A percentile compares a stretch with the other conserved stretches of the same genome.
Evolutionary conservation across 2,329 filamentous ascomycete genomes (phyloP).

Genomic region (Sporothrix protearum): DNA sequence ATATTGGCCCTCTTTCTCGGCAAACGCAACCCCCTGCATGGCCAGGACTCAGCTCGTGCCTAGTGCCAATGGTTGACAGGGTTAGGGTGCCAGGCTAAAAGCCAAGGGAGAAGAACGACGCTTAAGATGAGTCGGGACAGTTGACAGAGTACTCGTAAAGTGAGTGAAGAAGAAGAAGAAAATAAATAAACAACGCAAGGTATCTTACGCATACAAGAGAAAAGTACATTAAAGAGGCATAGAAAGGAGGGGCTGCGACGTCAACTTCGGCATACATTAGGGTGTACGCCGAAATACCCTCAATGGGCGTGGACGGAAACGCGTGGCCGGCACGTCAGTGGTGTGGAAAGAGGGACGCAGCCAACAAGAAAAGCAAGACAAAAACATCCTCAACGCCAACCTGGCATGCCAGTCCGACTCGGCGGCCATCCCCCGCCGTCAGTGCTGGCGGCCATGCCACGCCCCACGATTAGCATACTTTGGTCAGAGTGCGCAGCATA

Average conservation of each 20-base stretch:
- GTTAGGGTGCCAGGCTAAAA: background rate
- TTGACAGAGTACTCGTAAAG: too few species aligned
- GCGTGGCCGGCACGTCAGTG: background rate
- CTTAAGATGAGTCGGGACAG: too few species aligned
- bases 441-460: background rate
- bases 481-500: background rate
- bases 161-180: background rate
- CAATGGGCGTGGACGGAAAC: background rate
- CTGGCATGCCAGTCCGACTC: background rate
- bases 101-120: background rate
- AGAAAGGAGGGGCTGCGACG: background rate
- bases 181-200: too few species aligned
- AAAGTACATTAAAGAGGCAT: background rate
- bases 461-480: constrained; percentile 4
- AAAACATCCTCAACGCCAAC: too few species aligned
- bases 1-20: background rate
- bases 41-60: background rate
- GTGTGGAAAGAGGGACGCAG: background rate
- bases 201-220: too few species aligned
- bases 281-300: background rate
- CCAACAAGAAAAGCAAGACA: background rate
- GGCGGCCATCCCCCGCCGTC: background rate
- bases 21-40: background rate
- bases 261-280: background rate
- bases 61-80: background rate